phyloP scores from a whole-genome alignment of 257 asterid species.

The Jacaranda mimosifolia region DNA sequence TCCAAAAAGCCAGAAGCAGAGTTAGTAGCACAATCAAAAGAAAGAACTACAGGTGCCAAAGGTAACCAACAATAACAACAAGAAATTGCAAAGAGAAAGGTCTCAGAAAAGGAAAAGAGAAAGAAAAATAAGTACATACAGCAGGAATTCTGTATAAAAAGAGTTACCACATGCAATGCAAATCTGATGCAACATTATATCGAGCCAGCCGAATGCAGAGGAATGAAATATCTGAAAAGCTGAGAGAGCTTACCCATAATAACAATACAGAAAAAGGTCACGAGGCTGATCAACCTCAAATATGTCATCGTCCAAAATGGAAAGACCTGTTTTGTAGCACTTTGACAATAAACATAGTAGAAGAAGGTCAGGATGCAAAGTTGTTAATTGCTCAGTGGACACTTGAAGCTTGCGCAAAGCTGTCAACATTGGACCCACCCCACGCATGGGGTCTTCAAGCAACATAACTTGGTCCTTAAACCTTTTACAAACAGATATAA shows the following conservation, averaged over 20 bases:
- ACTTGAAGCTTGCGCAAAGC: slow-evolving; percentile 77
- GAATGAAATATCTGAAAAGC: slow-evolving; percentile 4
- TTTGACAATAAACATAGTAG: slow-evolving; percentile 82
- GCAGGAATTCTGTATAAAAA: neutral
- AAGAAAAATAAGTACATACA: neutral
- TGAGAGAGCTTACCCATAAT: slow-evolving; percentile 76
- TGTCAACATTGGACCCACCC: slow-evolving; percentile 82
- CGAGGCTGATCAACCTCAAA: slow-evolving; percentile 91
- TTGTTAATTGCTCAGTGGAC: slow-evolving; percentile 81
- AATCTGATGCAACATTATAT: slow-evolving; percentile 3
- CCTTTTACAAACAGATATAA: slow-evolving; percentile 81
- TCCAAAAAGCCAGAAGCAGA: neutral
- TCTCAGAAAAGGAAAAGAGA: neutral
- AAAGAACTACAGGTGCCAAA: neutral
- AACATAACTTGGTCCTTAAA: slow-evolving; percentile 76
- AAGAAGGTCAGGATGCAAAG: slow-evolving; percentile 90
- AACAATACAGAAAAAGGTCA: slow-evolving; percentile 87
- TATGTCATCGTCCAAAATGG: slow-evolving; percentile 72
- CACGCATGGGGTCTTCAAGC: slow-evolving; percentile 81
- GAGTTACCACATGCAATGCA: neutral
- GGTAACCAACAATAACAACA: neutral
- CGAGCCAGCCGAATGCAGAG: slow-evolving; percentile 5
- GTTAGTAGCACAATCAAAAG: neutral
- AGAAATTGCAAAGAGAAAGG: neutral
- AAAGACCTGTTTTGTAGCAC: slow-evolving; percentile 81